A percentile compares a stretch with the other conserved stretches of the same genome.
phyloP scores from a whole-genome alignment of 306 rosid species.

The Quercus bicolor region DNA sequence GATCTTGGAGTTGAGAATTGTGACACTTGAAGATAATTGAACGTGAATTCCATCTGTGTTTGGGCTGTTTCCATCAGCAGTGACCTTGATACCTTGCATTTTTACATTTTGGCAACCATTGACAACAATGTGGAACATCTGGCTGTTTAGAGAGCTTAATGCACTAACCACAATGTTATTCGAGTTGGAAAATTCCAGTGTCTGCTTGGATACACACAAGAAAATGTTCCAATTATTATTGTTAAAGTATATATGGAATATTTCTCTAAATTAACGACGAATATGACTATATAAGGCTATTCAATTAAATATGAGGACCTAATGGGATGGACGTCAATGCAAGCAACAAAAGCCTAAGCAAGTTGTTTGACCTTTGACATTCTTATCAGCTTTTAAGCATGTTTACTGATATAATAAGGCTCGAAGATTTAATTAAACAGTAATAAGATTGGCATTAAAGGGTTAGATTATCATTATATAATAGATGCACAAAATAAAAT shows the following conservation, averaged over 20 bases:
- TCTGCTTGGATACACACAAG: constrained; percentile 17
- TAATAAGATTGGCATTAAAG: no score
- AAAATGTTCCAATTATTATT: neutral
- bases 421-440: no score
- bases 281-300: no score
- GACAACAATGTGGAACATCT: constrained; percentile 51
- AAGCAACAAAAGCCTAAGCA: no score
- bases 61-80: constrained; percentile 41
- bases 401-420: no score
- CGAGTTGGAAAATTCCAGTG: constrained; percentile 35
- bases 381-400: no score
- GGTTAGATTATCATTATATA: no score
- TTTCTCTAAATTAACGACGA: no score
- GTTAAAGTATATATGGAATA: neutral
- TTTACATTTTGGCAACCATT: constrained; percentile 38
- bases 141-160: constrained; percentile 50
- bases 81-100: constrained; percentile 31
- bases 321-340: no score
- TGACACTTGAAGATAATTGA: constrained; percentile 43
- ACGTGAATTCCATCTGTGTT: constrained; percentile 68
- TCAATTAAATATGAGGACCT: no score
- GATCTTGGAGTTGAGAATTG: constrained; percentile 37
- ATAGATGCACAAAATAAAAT: no score
- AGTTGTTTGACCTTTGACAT: no score
- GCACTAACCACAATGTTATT: constrained; percentile 40